Evolutionary conservation across 805 yeast genomes (phyloP), one percentile per base, ranked within the genome.

Genomic region (Metschnikowia baotianmanensis): DNA sequence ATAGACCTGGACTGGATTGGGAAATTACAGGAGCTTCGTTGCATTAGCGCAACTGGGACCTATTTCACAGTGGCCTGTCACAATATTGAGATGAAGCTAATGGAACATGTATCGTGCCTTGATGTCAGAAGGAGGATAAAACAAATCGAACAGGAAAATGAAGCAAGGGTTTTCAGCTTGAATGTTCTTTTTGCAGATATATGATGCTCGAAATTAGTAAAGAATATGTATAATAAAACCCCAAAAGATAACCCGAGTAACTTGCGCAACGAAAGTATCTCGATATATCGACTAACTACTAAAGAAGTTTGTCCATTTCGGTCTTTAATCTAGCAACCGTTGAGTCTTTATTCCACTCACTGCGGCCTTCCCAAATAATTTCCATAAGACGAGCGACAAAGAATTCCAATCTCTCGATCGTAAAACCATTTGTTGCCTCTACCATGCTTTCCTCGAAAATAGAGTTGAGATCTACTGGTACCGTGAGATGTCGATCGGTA

Each of bases 361-460:
- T 56, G 36, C 93, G 71, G 48, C 78, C 78, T 7, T 68, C 62
- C 95, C 96, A 91, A 6, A 86, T 71, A 12, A 81, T 66, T 34
- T 83, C 89, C 67, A 86, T 78, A 35, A 89, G 54, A 32, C 71
- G 69, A 3, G 96, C 81, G 65, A 82, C 82, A 9, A 63, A 56
- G 12, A 56, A 55, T 45, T 70, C 75, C 36, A 69, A 51, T 36
- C 50, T 57, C 42, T 69, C 75, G 17, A 70, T 52, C 20, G 60
- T 66, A 43, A 46, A 66, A 31, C 61, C 55, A 18, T 58, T 58
- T 4, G 74, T 66, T n/a, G 55, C 48, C 18, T 52, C 56, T 8
- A 62, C 54, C 36, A 69, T 45, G 5, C 50, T 38, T 3, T 50
- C 47, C 19, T 48, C 43, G 50, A 69, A 65, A 38, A 65, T 54